Percentiles rank a stretch among this genome's conserved stretches.
Conservation (phyloP, 73 alveolate genomes). For the Symbiodinium natans region DNA sequence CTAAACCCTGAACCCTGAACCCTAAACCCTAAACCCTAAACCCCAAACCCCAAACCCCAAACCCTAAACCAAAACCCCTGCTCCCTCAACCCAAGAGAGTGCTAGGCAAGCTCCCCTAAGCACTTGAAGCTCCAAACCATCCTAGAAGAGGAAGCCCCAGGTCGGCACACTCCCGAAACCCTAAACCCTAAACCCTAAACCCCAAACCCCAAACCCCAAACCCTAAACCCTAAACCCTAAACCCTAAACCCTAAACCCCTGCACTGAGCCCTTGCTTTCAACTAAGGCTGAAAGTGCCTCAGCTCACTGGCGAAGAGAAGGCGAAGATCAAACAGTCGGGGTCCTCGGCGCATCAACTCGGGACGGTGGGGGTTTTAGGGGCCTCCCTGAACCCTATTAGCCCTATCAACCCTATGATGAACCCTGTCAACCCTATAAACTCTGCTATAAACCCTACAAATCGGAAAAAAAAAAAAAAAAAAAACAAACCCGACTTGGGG, state of each 20-base stretch:
- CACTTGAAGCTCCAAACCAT: too few relatives aligned
- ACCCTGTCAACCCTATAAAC: too few relatives aligned
- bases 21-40: background rate
- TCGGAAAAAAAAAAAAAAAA: too few relatives aligned
- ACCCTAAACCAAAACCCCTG: too few relatives aligned
- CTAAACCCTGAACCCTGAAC: background rate
- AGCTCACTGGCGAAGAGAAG: slow-evolving; percentile 61
- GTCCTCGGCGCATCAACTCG: background rate
- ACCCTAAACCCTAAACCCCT: background rate
- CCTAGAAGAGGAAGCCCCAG: too few relatives aligned
- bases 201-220: background rate
- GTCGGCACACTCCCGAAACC: background rate
- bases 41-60: background rate
- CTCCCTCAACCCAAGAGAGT: too few relatives aligned
- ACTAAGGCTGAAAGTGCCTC: slow-evolving; percentile 60
- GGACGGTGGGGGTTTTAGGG: background rate
- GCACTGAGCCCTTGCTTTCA: background rate
- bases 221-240: background rate
- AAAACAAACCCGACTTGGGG: background rate
- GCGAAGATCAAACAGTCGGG: slow-evolving; percentile 46
- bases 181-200: background rate
- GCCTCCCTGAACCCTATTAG: too few relatives aligned
- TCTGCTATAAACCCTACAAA: too few relatives aligned
- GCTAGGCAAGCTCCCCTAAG: too few relatives aligned
- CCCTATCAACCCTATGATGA: too few relatives aligned